Base-by-base conservation (phyloP, 345 rosid species). In the Citrus cavaleriei region DNA sequence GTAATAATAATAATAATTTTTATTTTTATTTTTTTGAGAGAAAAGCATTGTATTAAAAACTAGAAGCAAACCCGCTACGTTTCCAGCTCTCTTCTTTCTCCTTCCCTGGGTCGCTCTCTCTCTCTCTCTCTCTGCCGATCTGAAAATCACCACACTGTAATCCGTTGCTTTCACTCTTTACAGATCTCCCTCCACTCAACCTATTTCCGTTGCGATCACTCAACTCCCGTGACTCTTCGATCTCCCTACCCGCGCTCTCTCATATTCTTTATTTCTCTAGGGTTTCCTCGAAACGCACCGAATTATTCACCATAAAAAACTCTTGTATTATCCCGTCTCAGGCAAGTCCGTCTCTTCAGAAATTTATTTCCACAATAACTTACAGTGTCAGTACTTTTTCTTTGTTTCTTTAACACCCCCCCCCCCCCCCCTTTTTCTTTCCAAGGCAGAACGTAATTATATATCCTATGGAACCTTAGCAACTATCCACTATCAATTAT, bases 261-360 rank as follows among this genome's bases (percentile, higher is more conserved):
- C 6, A 6, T 55, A 32, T 68, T 68, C 70, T 32, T 81, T 89
- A 60, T 37, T 60, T 64, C 70, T 14, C 85, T 88, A 88, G 90
- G 91, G 91, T 87, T 89, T 68, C 27, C 37, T 24, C 42, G 35
- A 24, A 25, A 28, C 79, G 73, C 70, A 19, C 54, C 58, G 70
- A 5, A 7, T 19, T 34, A 9, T 37, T 38, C 67, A 6, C 24
- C 69, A 9, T 9, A 38, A n/a, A 12, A 30, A 64, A n/a, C 38
- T 75, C 25, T 34, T 27, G 4, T 28, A 30, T 34, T 42, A 18
- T 79, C 32, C 28, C 64, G 14, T 78, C 64, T 38, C 79, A 83
- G 89, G 90, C 87, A 77, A 80, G 87, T 81, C 62, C 57, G 46
- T 60, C 67, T 38, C 24, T 55, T 6, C 51, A 13, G 14, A 4